Base-by-base conservation (phyloP, 805 yeast genomes). In the Ogataea trehalophila region DNA sequence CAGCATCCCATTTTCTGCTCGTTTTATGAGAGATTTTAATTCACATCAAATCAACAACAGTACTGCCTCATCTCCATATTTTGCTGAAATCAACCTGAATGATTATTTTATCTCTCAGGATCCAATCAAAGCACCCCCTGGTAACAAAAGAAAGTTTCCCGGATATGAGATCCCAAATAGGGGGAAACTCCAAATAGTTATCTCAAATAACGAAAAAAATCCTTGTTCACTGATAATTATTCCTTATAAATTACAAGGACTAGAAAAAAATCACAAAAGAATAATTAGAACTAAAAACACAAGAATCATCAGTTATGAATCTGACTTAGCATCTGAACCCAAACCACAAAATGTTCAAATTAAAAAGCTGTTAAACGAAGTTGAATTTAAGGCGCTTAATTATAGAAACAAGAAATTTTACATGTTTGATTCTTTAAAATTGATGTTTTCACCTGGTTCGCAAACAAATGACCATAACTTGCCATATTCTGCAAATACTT, bases 171-270 rank as follows among this genome's bases (percentile, higher is more conserved):
- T 64, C 20, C 65, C 68, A 14, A 22, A 40, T 14, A 48, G 42
- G 15, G 70, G 70, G 1, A 54, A 53, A 9, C 47, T 68, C 1
- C 69, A 66, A 45, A 34, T 68, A 11, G 51, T 64, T 8, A 57
- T 65, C 13, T 63, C 54, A 47, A 67, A 67, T 51, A 56, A 56
- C 37, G 66, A 66, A 46, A 55, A 53, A 33, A 60, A 60, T 9
- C 51, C 61, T 5, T 53, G 58, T 13, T 53, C 60, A 2, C 44
- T 61, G 17, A 49, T 65, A 7, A 35, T 62, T 34, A 42, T 67
- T 23, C 58, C 62, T 13, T 66, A 59, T 43, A 59, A 65, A 39
- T 42, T 66, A 8, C 34, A 58, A 3, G 48, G 35, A 4, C 35
- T 68, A 23, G 23, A 50, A 4, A 51, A 53, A n/a, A 59, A 63